Conservation (phyloP, 768 basidiomycete species). For the Fistulinella prunicolor region DNA sequence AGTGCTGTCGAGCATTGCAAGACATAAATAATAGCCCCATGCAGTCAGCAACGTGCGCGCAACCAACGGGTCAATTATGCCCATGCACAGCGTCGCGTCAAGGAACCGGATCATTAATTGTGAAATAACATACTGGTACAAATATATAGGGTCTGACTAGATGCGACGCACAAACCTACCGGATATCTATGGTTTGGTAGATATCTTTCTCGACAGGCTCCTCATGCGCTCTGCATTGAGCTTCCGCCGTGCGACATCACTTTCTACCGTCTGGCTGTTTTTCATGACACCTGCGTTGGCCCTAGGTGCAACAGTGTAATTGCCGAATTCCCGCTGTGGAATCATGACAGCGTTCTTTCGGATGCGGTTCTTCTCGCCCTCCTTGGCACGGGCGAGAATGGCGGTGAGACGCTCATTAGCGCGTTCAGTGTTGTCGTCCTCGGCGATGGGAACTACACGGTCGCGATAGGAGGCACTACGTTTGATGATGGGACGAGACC, state of each 20-base stretch:
- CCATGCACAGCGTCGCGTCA: no score
- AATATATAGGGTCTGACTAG: not conserved
- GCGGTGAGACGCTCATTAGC: conserved; percentile 58
- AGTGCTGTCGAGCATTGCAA: no score
- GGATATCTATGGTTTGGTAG: conserved; percentile 23
- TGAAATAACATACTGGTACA: conserved; percentile 7
- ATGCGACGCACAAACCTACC: not conserved
- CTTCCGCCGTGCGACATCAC: conserved; percentile 69
- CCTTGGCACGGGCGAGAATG: conserved; percentile 65
- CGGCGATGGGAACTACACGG: conserved; percentile 60
- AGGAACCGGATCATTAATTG: not conserved
- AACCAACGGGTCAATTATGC: no score
- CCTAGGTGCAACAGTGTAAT: conserved; percentile 77
- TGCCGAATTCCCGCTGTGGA: conserved; percentile 70
- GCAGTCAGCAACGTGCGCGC: no score
- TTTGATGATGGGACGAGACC: conserved; percentile 92
- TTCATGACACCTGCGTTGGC: conserved; percentile 50
- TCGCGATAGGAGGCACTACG: conserved; percentile 80
- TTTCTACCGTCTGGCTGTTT: conserved; percentile 60
- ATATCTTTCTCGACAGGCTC: conserved; percentile 52
- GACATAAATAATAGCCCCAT: no score
- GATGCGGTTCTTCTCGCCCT: conserved; percentile 64
- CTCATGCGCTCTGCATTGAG: conserved; percentile 73
- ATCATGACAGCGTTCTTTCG: conserved; percentile 82
- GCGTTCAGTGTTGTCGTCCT: conserved; percentile 37